Evolutionary conservation across 1,284 basidiomycete genomes (phyloP), one percentile per base, ranked within the genome.

Genomic region (Tremellales sp.): DNA sequence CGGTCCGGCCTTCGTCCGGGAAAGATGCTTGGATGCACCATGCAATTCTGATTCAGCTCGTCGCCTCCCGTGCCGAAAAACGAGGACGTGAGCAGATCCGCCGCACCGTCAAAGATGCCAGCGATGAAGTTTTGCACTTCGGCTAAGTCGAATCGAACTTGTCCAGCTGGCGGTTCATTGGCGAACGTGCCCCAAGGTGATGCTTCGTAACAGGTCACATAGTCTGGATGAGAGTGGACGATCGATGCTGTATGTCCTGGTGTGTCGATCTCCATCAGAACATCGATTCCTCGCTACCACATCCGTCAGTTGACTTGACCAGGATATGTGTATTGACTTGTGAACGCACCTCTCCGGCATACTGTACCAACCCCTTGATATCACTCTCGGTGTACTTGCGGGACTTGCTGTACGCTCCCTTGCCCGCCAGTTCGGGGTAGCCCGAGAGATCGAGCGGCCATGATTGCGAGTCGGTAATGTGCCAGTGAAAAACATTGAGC

Each of bases 11-110:
- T n/a, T 22, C 40, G 22, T n/a, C n/a, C n/a, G n/a, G n/a, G n/a
- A n/a, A n/a, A n/a, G n/a, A n/a, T n/a, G n/a, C n/a, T n/a, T 15
- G 35, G 4, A 52, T 58, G 35, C 37, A 75, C 73, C 65, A 87
- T 89, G 71, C 87, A 89, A 37, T 77, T 76, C 8, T 68, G 64
- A 64, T 89, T 89, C 53, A 91, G 68, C 70, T 92, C 88, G 65
- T 92, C 89, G 0, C 89, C 89, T 2, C 89, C 89, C 0, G 86
- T 86, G 56, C 82, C 82, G 65, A 92, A 82, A 51, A 85, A 77
- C 22, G 68, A 76, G 15, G 82, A 49, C 19, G 29, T 35, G 2
- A 50, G 39, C n/a, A 66, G 56, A 2, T 44, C 36, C 3, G 50
- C 50, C 3, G 73, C 59, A 4, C 58, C 49, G 1, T 58, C 56